phyloP scores from a whole-genome alignment of 371 early-diverging fungal genomes.

The Sporodiniella umbellata region DNA sequence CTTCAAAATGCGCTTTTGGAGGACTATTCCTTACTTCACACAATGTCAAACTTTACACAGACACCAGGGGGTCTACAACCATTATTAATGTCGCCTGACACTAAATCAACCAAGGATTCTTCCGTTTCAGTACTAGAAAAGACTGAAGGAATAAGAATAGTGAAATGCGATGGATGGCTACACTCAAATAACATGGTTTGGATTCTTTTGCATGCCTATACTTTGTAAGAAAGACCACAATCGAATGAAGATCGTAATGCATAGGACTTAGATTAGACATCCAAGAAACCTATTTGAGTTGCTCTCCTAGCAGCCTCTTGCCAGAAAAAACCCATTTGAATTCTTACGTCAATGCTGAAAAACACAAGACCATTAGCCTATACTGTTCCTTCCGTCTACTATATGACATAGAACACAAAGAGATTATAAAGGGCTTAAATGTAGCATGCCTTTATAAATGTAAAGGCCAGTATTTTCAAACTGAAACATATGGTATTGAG shows the following conservation, averaged over 20 bases:
- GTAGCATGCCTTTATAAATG: neutral
- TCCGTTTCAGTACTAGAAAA: neutral
- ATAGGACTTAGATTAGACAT: neutral
- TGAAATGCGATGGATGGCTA: constrained; percentile 10
- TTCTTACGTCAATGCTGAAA: neutral
- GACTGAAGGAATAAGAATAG: neutral
- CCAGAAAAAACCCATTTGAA: constrained; percentile 4
- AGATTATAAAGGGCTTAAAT: neutral
- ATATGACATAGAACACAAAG: neutral
- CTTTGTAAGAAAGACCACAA: neutral
- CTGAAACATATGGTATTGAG: neutral
- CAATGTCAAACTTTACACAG: neutral
- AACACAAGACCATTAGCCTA: neutral
- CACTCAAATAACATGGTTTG: constrained; percentile 3
- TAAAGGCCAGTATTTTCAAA: neutral
- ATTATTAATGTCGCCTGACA: neutral
- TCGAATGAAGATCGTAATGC: neutral
- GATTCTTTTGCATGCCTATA: constrained; percentile 6
- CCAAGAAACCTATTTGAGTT: neutral
- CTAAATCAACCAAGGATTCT: neutral
- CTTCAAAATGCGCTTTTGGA: constrained; percentile 5
- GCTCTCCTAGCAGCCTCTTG: neutral
- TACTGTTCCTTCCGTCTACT: constrained; percentile 9
- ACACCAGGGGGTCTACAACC: neutral
- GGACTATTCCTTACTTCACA: neutral